Evolutionary conservation across 352 stramenopile species (phyloP).

Genomic region (Lagenidium giganteum): DNA sequence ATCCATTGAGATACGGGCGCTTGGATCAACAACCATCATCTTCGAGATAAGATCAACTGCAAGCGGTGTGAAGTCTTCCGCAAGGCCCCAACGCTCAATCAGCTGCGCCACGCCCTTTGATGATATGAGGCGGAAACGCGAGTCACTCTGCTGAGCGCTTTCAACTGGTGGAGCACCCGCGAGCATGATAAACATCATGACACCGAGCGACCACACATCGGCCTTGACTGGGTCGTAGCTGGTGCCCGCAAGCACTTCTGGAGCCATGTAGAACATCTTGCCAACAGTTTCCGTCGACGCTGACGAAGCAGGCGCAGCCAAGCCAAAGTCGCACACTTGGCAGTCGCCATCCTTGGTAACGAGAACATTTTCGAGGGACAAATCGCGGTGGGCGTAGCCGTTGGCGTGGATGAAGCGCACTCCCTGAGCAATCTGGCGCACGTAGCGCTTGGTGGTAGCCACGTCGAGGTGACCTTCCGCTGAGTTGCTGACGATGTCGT

Average conservation of each 20-base stretch:
- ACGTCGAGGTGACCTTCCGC: slow-evolving; percentile 43
- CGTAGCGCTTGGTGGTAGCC: slow-evolving; percentile 39
- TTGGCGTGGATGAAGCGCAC: slow-evolving; percentile 74
- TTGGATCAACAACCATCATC: slow-evolving; percentile 60
- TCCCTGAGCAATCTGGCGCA: slow-evolving; percentile 59
- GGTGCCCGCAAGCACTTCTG: slow-evolving; percentile 59
- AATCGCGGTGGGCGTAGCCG: slow-evolving; percentile 74
- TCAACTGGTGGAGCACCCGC: slow-evolving; percentile 61
- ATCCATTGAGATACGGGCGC: slow-evolving; percentile 49
- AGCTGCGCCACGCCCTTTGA: slow-evolving; percentile 53
- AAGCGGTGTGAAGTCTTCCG: slow-evolving; percentile 34
- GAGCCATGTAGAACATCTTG: slow-evolving; percentile 86
- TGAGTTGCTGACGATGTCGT: slow-evolving; percentile 65
- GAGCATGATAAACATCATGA: slow-evolving; percentile 86
- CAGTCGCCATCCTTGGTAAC: slow-evolving; percentile 64
- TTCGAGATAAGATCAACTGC: slow-evolving; percentile 57
- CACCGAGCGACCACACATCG: slow-evolving; percentile 81
- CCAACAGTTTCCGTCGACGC: slow-evolving; percentile 53
- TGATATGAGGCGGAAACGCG: slow-evolving; percentile 59
- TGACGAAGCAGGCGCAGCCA: slow-evolving; percentile 45
- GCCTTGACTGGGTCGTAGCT: slow-evolving; percentile 70
- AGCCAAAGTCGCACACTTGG: slow-evolving; percentile 80
- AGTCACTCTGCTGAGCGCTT: slow-evolving; percentile 43
- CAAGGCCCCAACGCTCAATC: slow-evolving; percentile 65
- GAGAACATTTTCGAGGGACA: slow-evolving; percentile 84